phyloP scores from a whole-genome alignment of 371 early-diverging fungal species.

The Amoeboaphelidium protococcarum region DNA sequence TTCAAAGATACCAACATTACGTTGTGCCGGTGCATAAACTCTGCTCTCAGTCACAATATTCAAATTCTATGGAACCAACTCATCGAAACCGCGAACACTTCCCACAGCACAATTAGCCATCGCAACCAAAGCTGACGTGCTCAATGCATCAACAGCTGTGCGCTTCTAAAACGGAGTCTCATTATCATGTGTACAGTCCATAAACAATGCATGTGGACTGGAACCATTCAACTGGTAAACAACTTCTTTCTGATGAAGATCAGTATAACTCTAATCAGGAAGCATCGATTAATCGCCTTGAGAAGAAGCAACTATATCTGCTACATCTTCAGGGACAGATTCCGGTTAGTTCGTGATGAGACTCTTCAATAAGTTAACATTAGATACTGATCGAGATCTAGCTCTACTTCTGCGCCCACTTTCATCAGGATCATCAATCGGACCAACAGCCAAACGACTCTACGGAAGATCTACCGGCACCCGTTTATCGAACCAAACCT shows the following conservation, averaged over 20 bases:
- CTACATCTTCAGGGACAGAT: neutral
- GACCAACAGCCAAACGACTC: too few species aligned
- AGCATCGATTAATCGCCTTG: neutral
- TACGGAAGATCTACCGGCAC: neutral
- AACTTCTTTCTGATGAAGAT: neutral
- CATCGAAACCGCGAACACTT: conserved; percentile 87
- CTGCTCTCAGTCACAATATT: conserved; percentile 67
- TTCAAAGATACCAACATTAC: conserved; percentile 18
- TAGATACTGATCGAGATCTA: too few species aligned
- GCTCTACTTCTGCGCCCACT: neutral
- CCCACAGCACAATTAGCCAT: conserved; percentile 75
- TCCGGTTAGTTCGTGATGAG: neutral
- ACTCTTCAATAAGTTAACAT: neutral
- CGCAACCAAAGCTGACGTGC: conserved; percentile 68
- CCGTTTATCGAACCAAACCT: neutral
- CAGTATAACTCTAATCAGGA: neutral
- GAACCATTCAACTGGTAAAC: conserved; percentile 11
- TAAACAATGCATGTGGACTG: conserved; percentile 71
- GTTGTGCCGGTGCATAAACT: conserved; percentile 25
- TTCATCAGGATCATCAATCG: neutral
- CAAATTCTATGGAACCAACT: conserved; percentile 50
- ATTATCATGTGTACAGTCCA: conserved; percentile 95
- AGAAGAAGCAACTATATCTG: neutral
- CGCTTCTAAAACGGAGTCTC: conserved; percentile 77
- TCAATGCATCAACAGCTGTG: conserved; percentile 54